Percentiles rank a stretch among this genome's conserved stretches.
Evolutionary conservation across 257 asterid genomes (phyloP).

Genomic region (Solanum lignicaule): DNA sequence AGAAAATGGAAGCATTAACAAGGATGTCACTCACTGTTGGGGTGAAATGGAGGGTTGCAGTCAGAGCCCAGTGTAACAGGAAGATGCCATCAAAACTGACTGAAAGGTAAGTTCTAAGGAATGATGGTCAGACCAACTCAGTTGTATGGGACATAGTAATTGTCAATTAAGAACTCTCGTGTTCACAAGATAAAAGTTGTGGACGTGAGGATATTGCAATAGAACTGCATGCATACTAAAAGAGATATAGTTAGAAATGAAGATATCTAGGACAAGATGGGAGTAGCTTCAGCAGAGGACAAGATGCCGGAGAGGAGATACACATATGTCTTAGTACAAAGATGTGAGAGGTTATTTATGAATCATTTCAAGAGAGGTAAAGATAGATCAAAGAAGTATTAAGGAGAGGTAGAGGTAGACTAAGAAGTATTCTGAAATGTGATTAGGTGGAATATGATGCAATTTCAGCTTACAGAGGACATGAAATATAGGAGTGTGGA

Average conservation of each 20-base stretch:
- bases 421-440: background rate
- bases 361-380: background rate
- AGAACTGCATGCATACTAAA: background rate
- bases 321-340: background rate
- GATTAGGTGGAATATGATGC: background rate
- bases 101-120: background rate
- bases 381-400: background rate
- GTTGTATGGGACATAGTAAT: background rate
- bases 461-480: background rate
- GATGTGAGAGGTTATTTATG: background rate
- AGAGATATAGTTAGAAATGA: background rate
- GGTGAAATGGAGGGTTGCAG: background rate
- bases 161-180: background rate
- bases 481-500: background rate
- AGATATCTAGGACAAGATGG: background rate
- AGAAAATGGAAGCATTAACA: background rate
- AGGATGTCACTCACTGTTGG: background rate
- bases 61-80: background rate
- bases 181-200: background rate
- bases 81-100: background rate
- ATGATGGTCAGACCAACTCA: background rate
- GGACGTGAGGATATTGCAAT: background rate
- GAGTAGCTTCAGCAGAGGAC: background rate
- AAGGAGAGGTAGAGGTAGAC: too few relatives aligned
- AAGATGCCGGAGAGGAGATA: background rate